Conservation (phyloP, 2,329 filamentous ascomycete species). For the Coniochaeta sp. region DNA sequence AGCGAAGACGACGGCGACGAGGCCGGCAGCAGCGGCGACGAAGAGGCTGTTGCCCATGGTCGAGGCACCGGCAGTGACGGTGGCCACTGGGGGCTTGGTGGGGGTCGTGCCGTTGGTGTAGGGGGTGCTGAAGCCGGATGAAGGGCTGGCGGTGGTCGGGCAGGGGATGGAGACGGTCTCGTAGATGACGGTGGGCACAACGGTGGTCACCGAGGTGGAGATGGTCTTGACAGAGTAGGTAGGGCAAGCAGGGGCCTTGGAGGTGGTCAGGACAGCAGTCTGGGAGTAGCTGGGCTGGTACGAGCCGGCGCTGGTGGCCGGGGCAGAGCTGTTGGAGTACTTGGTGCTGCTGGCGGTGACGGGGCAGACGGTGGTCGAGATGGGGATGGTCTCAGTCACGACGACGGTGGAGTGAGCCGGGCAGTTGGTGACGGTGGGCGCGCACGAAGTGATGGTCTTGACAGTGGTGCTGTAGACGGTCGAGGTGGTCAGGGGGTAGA, state of each 20-base stretch:
- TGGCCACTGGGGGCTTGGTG: slow-evolving; percentile 23
- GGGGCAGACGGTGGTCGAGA: slow-evolving; percentile 14
- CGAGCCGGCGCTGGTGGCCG: slow-evolving; percentile 13
- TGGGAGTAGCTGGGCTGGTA: slow-evolving; percentile 11
- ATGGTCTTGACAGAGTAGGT: slow-evolving; percentile 40
- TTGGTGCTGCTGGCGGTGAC: slow-evolving; percentile 7
- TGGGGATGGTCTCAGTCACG: slow-evolving; percentile 28
- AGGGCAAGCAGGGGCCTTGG: slow-evolving; percentile 21
- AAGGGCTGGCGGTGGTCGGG: slow-evolving; percentile 22
- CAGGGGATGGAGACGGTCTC: slow-evolving; percentile 36
- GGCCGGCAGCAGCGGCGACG: slow-evolving; percentile 47
- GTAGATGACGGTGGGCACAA: slow-evolving; percentile 48
- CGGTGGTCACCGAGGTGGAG: slow-evolving; percentile 49
- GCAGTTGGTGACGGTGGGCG: slow-evolving; percentile 55
- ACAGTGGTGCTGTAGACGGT: slow-evolving; percentile 52
- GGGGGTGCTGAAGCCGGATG: slow-evolving; percentile 16
- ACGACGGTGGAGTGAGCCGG: slow-evolving; percentile 33
- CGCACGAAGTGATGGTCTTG: slow-evolving; percentile 56
- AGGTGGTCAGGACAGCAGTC: slow-evolving; percentile 6
- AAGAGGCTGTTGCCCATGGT: slow-evolving; percentile 45
- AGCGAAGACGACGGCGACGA: slow-evolving; percentile 45
- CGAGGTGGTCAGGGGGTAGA: slow-evolving; percentile 29
- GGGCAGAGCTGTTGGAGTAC: slow-evolving; percentile 18
- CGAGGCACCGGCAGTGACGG: slow-evolving; percentile 44
- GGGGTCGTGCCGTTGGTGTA: slow-evolving; percentile 20